Evolutionary conservation across 495 filamentous ascomycete genomes (phyloP), one percentile per base, ranked within the genome.

Genomic region (Lentithecium fluviatile): DNA sequence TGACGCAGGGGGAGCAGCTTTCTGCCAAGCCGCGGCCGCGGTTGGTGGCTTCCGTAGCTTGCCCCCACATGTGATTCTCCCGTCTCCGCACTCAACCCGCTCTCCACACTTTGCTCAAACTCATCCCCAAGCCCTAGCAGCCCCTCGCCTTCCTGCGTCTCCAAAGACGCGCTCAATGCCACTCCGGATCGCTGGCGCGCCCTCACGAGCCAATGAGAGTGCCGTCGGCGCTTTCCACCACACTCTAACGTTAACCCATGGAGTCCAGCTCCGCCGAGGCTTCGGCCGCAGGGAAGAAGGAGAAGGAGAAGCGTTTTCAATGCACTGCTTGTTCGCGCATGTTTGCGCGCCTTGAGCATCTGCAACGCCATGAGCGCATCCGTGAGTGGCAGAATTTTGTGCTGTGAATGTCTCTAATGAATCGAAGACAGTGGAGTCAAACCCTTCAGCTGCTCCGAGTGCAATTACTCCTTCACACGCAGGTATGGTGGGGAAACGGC

Each of bases 341-440:
- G 50, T 84, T 84, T 73, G 80, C 79, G 73, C 80, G 81, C 64
- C 76, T 83, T 64, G 82, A 84, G 68, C 82, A 84, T 70, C 75
- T 84, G 48, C 79, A 84, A 69, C 77, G 82, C 56, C 82, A 84
- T 65, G 82, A 84, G 69, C 75, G 82, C 70, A 83, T 80, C 43
- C 82, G 61, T 64, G 26, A 53, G 61, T 55, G 5, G 6, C 19
- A 1, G 8, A n/a, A 17, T 24, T 32, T 1, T 45, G 24, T 21
- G 6, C 13, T 43, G 40, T 1, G 23, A 7, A 38, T 29, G 34
- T 20, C 3, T 23, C 46, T 57, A 15, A 56, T 19, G 5, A 2
- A 26, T 32, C 15, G 2, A 38, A 64, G 61, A 84, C 75, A 84
- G 81, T 67, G 82, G 82, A 66, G 78, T 82, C 70, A 83, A 82